A percentile compares a stretch with the other conserved stretches of the same genome.
phyloP scores from a whole-genome alignment of 495 filamentous ascomycete species.

The Aspergillus egyptiacus region DNA sequence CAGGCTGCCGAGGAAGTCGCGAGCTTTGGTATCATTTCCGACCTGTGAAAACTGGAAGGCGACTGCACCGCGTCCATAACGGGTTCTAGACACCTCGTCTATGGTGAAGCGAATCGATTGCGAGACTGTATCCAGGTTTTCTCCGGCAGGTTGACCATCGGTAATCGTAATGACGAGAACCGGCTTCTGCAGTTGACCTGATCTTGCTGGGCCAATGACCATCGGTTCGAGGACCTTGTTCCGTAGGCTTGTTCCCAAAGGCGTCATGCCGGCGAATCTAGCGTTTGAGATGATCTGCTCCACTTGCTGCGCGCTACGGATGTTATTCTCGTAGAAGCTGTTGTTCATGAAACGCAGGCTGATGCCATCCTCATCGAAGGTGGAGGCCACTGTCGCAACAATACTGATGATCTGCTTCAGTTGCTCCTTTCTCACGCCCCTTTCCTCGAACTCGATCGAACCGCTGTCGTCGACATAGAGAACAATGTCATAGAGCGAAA shows the following conservation, averaged over 20 bases:
- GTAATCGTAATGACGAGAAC: slow-evolving; percentile 66
- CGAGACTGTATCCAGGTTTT: slow-evolving; percentile 42
- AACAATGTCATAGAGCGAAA: slow-evolving; percentile 60
- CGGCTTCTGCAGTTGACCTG: slow-evolving; percentile 53
- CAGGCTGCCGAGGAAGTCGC: slow-evolving; percentile 55
- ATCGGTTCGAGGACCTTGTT: slow-evolving; percentile 59
- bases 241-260: slow-evolving; percentile 56
- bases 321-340: slow-evolving; percentile 42
- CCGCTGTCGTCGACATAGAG: slow-evolving; percentile 70
- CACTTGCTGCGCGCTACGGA: slow-evolving; percentile 54
- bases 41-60: slow-evolving; percentile 72
- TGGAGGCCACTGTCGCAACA: slow-evolving; percentile 57
- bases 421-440: slow-evolving; percentile 61
- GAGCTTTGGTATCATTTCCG: slow-evolving; percentile 60
- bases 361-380: slow-evolving; percentile 68
- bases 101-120: slow-evolving; percentile 48
- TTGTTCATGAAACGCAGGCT: slow-evolving; percentile 68
- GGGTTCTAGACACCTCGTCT: slow-evolving; percentile 38
- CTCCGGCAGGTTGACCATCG: slow-evolving; percentile 59
- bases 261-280: slow-evolving; percentile 62
- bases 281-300: slow-evolving; percentile 50
- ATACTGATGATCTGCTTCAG: slow-evolving; percentile 56
- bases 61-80: slow-evolving; percentile 48
- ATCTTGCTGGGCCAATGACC: slow-evolving; percentile 45
- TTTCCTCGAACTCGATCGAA: slow-evolving; percentile 62